Evolutionary conservation across 768 basidiomycete species (phyloP).

Genomic region (Lentinus tigrinus): DNA sequence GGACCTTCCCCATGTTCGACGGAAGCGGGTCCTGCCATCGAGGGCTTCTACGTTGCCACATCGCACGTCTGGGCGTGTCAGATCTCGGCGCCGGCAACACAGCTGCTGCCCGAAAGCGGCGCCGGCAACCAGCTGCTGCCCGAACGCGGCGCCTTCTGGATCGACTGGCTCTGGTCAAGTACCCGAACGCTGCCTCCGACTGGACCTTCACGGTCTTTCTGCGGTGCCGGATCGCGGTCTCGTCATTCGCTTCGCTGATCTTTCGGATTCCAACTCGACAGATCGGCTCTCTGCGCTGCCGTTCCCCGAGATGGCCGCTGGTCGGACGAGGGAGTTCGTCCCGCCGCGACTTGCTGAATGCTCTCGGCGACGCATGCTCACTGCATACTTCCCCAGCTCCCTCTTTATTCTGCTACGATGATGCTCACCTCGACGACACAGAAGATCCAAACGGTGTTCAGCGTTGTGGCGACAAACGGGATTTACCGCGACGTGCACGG

Average conservation of each 20-base stretch:
- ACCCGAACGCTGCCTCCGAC: neutral
- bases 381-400: too few relatives aligned
- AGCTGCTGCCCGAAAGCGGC: conserved; percentile 9
- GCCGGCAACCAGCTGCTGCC: too few relatives aligned
- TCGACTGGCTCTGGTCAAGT: conserved; percentile 17
- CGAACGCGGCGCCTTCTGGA: conserved; percentile 18
- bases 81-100: neutral
- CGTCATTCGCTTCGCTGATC: neutral
- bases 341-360: too few relatives aligned
- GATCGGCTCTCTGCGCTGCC: neutral
- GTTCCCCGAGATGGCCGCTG: neutral
- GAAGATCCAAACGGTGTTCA: too few relatives aligned
- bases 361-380: too few relatives aligned
- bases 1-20: neutral
- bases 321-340: too few relatives aligned
- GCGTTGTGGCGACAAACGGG: too few relatives aligned
- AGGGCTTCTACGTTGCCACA: conserved; percentile 3
- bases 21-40: neutral
- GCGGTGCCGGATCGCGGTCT: neutral
- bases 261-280: neutral
- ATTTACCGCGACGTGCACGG: too few relatives aligned
- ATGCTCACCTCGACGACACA: too few relatives aligned
- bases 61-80: conserved; percentile 18
- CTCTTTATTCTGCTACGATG: too few relatives aligned
- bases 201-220: neutral